These are phyloP conservation scores for Boletus nobilissimus DNA, from an alignment of 1,284 basidiomycete genomes.

Conservation along the genomic window DNA sequence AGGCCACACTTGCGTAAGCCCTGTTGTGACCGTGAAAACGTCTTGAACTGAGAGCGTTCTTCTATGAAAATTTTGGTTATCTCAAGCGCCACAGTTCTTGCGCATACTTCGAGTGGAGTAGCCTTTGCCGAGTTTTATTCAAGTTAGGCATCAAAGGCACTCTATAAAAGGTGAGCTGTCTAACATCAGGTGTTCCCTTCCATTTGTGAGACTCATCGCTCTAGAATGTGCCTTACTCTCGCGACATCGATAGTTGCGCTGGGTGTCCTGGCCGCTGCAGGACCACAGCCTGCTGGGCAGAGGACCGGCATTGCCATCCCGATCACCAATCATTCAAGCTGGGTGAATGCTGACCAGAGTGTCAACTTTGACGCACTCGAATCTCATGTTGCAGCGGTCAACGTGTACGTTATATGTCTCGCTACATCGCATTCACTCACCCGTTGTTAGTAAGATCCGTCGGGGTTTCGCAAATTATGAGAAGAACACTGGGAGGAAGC, in stretches of 20 bases:
- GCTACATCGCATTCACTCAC: not conserved
- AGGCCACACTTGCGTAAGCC: too few relatives aligned
- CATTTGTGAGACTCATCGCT: not conserved
- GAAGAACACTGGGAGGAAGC: constrained; percentile 28
- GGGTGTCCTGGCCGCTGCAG: constrained; percentile 26
- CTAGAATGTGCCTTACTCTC: constrained; percentile 33
- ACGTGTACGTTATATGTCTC: constrained; percentile 23
- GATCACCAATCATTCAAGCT: constrained; percentile 28
- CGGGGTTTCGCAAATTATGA: constrained; percentile 25
- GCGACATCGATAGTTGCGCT: constrained; percentile 24
- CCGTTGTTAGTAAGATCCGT: constrained; percentile 25
- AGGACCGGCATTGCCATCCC: constrained; percentile 17
- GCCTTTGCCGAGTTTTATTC: too few relatives aligned
- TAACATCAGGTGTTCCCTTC: not conserved
- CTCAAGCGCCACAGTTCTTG: too few relatives aligned
- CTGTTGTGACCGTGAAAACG: too few relatives aligned
- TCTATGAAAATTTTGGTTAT: too few relatives aligned
- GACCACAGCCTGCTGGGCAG: constrained; percentile 13
- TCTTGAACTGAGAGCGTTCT: too few relatives aligned
- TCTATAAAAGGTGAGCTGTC: constrained; percentile 12
- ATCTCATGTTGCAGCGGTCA: constrained; percentile 17
- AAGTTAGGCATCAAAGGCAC: not conserved
- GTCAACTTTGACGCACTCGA: constrained; percentile 28
- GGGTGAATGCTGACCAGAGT: constrained; percentile 22
- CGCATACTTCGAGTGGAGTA: too few relatives aligned